Conservation (phyloP, 805 yeast species). For the Sugiyamaella boreocaroliniensis region DNA sequence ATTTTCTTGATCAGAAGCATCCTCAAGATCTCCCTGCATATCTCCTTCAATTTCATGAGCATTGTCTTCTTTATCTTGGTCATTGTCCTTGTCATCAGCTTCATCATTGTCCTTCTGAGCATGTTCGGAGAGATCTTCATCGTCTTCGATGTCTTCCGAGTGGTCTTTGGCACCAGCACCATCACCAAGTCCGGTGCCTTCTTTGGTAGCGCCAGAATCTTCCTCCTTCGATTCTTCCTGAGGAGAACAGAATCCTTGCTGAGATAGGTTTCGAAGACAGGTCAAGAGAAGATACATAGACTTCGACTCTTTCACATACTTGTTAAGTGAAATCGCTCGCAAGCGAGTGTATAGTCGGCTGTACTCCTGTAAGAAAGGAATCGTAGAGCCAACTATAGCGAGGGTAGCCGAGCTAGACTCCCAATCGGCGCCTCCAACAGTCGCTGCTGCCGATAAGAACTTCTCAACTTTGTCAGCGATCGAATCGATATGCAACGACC, state of each 20-base stretch:
- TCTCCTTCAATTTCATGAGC: conserved; percentile 95
- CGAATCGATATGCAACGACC: conserved; percentile 36
- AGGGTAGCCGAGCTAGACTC: conserved; percentile 38
- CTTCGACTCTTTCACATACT: conserved; percentile 50
- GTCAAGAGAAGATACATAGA: conserved; percentile 55
- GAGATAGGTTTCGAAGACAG: conserved; percentile 54
- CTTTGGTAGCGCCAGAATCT: conserved; percentile 55
- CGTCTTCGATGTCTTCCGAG: conserved; percentile 82
- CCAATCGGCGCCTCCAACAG: conserved; percentile 33
- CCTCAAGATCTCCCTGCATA: conserved; percentile 90
- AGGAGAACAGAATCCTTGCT: conserved; percentile 89
- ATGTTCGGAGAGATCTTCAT: conserved; percentile 77
- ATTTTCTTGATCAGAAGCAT: conserved; percentile 62
- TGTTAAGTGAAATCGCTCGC: conserved; percentile 37
- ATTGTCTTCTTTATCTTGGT: conserved; percentile 65
- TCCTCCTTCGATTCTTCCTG: conserved; percentile 59
- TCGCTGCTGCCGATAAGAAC: conserved; percentile 33
- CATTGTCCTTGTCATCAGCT: conserved; percentile 44
- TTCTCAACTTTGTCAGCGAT: conserved; percentile 34
- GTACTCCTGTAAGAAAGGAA: conserved; percentile 62
- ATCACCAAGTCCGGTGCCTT: conserved; percentile 90
- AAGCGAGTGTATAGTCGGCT: conserved; percentile 41
- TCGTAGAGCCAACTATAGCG: conserved; percentile 40
- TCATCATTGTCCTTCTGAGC: conserved; percentile 65
- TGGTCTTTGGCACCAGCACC: conserved; percentile 82